phyloP scores from a whole-genome alignment of 305 asterid genomes.

The Fraxinus paxiana region DNA sequence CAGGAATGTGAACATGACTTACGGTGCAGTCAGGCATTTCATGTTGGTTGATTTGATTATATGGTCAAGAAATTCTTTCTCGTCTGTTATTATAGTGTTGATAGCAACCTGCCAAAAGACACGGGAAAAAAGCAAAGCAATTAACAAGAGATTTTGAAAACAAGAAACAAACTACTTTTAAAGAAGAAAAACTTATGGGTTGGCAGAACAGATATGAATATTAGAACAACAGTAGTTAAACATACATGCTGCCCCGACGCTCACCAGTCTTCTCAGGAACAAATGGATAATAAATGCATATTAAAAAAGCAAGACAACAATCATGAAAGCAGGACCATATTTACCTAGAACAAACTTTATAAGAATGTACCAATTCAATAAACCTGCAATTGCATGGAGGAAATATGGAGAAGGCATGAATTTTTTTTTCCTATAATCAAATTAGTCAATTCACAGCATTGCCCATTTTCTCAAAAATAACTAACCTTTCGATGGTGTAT shows the following conservation, averaged over 20 bases:
- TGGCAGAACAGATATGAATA: not conserved
- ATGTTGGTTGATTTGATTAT: slow-evolving; percentile 87
- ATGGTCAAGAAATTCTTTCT: slow-evolving; percentile 86
- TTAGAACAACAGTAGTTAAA: not conserved
- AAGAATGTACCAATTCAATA: not conserved
- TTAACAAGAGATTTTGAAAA: not conserved
- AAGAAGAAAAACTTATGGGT: not conserved
- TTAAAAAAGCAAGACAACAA: not conserved
- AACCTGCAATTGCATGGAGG: not conserved
- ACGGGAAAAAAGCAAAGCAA: not conserved
- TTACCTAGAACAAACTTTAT: not conserved
- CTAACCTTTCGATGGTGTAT: not conserved
- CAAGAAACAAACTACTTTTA: not conserved
- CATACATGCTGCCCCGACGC: not conserved
- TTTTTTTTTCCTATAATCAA: not conserved
- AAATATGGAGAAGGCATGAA: not conserved
- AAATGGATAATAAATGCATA: not conserved
- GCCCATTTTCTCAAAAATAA: not conserved
- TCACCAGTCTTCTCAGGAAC: not conserved
- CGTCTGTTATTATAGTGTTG: slow-evolving; percentile 70
- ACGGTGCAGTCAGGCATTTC: slow-evolving; percentile 91
- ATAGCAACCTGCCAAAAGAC: slow-evolving; percentile 36
- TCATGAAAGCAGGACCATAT: not conserved
- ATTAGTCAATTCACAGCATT: not conserved
- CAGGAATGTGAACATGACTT: slow-evolving; percentile 31